A percentile compares a stretch with the other conserved stretches of the same genome.
Conservation (phyloP, 768 basidiomycete genomes). For the Xanthoconium stramineum region DNA sequence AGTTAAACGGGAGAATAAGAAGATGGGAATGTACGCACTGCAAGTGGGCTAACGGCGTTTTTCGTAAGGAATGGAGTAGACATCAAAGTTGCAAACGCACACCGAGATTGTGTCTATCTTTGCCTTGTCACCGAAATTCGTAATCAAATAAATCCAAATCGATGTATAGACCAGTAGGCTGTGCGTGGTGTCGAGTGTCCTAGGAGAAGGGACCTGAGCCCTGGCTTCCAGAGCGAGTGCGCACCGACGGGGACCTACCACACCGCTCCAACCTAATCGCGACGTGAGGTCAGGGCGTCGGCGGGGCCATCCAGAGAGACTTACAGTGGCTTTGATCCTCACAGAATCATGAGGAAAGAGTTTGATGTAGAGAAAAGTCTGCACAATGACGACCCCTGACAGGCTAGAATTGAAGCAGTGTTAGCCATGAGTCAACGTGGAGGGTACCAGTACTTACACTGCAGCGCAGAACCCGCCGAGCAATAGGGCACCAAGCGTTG, state of each 20-base stretch:
- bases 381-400: conserved; percentile 27
- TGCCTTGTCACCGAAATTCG: conserved; percentile 37
- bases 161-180: conserved; percentile 39
- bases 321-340: conserved; percentile 23
- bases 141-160: conserved; percentile 44
- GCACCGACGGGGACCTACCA: conserved; percentile 16
- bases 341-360: conserved; percentile 25
- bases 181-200: conserved; percentile 38
- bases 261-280: conserved; percentile 24
- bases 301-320: neutral
- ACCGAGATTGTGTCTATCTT: conserved; percentile 44
- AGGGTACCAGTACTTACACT: conserved; percentile 12
- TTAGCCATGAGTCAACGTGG: neutral
- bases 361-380: conserved; percentile 29
- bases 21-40: conserved; percentile 16
- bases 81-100: conserved; percentile 24
- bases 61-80: neutral
- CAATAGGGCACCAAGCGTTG: conserved; percentile 29
- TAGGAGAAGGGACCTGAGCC: neutral
- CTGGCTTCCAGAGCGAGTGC: neutral
- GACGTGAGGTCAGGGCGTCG: neutral
- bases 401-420: conserved; percentile 14
- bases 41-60: conserved; percentile 18
- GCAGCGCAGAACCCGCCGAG: conserved; percentile 31
- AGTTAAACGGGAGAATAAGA: neutral